A percentile compares a stretch with the other conserved stretches of the same genome.
These are phyloP conservation scores for Cocos nucifera DNA, from an alignment of 176 grass and related monocot species.

Conservation along the genomic window DNA sequence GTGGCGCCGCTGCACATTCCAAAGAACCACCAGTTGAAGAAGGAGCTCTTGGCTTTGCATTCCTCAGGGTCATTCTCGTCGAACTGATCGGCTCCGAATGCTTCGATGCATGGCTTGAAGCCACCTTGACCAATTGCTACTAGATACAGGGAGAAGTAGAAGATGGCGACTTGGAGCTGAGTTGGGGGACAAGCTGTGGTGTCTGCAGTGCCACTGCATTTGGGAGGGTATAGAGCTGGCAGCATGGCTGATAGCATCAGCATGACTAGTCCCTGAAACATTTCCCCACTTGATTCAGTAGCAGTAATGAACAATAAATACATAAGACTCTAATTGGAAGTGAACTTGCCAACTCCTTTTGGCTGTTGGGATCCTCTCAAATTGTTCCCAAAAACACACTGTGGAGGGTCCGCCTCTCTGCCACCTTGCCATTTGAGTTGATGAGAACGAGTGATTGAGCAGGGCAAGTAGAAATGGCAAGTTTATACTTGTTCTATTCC, in stretches of 20 bases:
- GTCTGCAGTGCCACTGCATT: background rate
- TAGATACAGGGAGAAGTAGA: slow-evolving; percentile 51
- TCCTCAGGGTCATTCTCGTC: slow-evolving; percentile 31
- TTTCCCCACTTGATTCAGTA: too few species aligned
- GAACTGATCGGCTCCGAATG: slow-evolving; percentile 62
- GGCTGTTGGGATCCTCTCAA: too few species aligned
- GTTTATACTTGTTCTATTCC: too few species aligned
- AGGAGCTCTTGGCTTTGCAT: slow-evolving; percentile 24
- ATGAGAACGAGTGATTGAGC: too few species aligned
- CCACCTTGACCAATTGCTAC: slow-evolving; percentile 50
- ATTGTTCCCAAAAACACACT: too few species aligned
- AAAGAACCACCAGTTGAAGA: slow-evolving; percentile 71
- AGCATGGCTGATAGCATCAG: background rate
- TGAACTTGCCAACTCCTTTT: too few species aligned
- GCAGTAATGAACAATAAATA: too few species aligned
- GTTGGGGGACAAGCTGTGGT: background rate
- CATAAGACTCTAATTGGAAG: too few species aligned
- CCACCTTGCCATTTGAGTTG: too few species aligned
- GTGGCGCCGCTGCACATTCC: slow-evolving; percentile 23
- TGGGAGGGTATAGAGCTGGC: background rate
- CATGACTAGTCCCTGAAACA: background rate
- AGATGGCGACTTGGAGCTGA: slow-evolving; percentile 20
- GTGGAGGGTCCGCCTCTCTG: too few species aligned
- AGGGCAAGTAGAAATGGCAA: too few species aligned
- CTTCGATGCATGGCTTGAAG: slow-evolving; percentile 52